Conservation (phyloP, 768 basidiomycete genomes). For the Udeniomyces megalosporus region DNA sequence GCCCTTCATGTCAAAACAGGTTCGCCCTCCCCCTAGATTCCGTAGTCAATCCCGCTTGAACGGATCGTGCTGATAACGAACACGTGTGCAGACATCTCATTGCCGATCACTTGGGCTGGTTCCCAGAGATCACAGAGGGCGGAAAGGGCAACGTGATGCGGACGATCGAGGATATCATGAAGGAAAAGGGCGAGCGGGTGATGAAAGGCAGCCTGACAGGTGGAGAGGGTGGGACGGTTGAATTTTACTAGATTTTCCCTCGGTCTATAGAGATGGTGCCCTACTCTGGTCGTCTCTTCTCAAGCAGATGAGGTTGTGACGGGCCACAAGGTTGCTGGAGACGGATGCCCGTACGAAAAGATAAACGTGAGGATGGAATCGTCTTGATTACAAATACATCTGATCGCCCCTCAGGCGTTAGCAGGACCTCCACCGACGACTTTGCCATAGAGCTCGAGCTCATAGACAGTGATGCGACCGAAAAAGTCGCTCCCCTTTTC, state of each 20-base stretch:
- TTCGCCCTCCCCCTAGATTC: conserved; percentile 29
- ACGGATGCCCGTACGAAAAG: too few species aligned
- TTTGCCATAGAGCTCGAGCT: conserved; percentile 2
- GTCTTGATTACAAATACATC: too few species aligned
- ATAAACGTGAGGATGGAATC: too few species aligned
- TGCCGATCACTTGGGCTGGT: conserved; percentile 84
- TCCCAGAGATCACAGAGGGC: conserved; percentile 42
- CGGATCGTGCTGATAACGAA: too few species aligned
- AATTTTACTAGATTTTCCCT: conserved; percentile 11
- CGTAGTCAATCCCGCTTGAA: neutral
- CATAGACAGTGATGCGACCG: conserved; percentile 15
- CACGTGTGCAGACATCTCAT: conserved; percentile 56
- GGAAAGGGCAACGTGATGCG: conserved; percentile 37
- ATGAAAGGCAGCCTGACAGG: conserved; percentile 30
- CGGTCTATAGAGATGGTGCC: too few species aligned
- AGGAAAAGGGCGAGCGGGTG: conserved; percentile 61
- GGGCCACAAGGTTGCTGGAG: too few species aligned
- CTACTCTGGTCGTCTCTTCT: too few species aligned
- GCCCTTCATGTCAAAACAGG: conserved; percentile 79
- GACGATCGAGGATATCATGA: conserved; percentile 70
- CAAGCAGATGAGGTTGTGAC: too few species aligned
- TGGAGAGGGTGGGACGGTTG: neutral
- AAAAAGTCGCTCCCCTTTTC: conserved; percentile 17
- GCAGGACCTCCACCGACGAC: too few species aligned
- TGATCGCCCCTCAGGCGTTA: too few species aligned